Percentiles rank a stretch among this genome's conserved stretches.
These are phyloP conservation scores for Aspergillus pseudoglaucus DNA, from an alignment of 2,329 filamentous ascomycete species.

Conservation along the genomic window DNA sequence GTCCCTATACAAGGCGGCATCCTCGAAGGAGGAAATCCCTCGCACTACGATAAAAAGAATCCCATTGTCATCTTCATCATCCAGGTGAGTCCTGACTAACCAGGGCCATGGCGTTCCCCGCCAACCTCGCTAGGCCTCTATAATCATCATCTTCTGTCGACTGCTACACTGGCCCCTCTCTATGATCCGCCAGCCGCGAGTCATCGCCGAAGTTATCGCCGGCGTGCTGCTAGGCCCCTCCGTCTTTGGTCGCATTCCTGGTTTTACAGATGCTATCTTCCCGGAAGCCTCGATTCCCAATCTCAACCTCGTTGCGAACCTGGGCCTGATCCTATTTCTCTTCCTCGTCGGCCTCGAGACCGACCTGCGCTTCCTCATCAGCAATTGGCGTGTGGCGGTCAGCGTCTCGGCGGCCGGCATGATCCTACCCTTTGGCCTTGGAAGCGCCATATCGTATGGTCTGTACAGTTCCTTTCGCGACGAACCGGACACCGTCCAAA, in stretches of 20 bases:
- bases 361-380: constrained; percentile 67
- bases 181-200: constrained; percentile 69
- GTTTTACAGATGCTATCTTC: constrained; percentile 71
- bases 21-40: constrained; percentile 63
- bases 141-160: constrained; percentile 70
- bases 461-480: constrained; percentile 66
- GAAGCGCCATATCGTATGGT: constrained; percentile 72
- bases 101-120: background rate
- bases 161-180: constrained; percentile 70
- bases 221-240: constrained; percentile 80
- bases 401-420: constrained; percentile 75
- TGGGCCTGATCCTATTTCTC: constrained; percentile 76
- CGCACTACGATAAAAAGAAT: constrained; percentile 61
- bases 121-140: constrained; percentile 47
- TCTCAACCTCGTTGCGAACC: constrained; percentile 69
- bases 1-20: constrained; percentile 58
- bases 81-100: constrained; percentile 44
- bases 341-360: constrained; percentile 86
- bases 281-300: constrained; percentile 67
- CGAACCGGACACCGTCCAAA: constrained; percentile 50
- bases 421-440: constrained; percentile 74
- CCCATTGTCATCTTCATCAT: constrained; percentile 73
- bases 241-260: constrained; percentile 77
- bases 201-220: constrained; percentile 80
- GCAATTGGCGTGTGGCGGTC: constrained; percentile 73